Evolutionary conservation across 2,329 filamentous ascomycete species (phyloP), one percentile per base, ranked within the genome.

Genomic region (Emergomyces orientalis): DNA sequence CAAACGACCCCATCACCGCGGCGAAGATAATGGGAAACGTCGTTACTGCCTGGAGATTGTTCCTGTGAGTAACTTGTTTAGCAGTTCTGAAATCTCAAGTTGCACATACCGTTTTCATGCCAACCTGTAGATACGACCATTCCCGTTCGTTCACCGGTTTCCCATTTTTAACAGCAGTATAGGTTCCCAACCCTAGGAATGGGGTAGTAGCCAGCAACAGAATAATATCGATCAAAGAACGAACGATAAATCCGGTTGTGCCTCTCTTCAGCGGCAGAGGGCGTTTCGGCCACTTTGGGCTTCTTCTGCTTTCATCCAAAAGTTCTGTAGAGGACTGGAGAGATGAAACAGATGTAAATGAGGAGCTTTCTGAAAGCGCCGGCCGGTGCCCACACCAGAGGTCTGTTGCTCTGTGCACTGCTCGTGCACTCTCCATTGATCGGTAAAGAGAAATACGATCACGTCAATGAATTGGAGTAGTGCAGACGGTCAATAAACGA

Each of bases 1-100:
- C 59, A 62, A 55, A 9, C 63, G 63, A 8, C 63, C 63, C 59
- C 59, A 63, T 65, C 4, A 63, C 59, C 11, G 63, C 63, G 14
- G 63, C 55, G 51, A 65, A 65, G 6, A 63, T 43, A 14, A 65
- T 63, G 1, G 63, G 63, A 54, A 63, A 63, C 22, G 56, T 19
- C n/a, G 62, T 63, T 8, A 63, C 62, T 2, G 62, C 59, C 62
- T 63, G 47, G 51, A 54, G 30, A 54, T 32, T 54, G 27, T 34
- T 19, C 30, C 7, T 14, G 19, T 34, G 1, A 47, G 51, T 45
- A 41, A 39, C 22, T 19, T 37, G 37, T 13, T 9, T 34, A 14
- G 25, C 14, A 25, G 8, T 19, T 51, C 37, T n/a, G 25, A 32
- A 32, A 9, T n/a, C 45, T 41, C 22, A 30, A 8, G 27, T 27